These are phyloP conservation scores for Fraxinus floribunda DNA, from an alignment of 305 asterid species.

Conservation along the genomic window DNA sequence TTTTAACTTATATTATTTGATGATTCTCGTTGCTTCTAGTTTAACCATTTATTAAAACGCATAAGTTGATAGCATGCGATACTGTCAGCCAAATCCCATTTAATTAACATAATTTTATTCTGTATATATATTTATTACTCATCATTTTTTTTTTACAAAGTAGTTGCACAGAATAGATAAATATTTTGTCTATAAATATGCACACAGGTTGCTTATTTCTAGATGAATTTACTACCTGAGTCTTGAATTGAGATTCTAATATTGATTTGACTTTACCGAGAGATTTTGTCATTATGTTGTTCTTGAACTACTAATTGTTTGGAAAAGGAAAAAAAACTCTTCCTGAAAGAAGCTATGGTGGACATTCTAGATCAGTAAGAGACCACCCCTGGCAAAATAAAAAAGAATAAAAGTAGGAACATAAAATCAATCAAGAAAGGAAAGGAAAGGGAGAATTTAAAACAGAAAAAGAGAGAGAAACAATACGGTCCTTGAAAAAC, in stretches of 20 bases:
- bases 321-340: background rate
- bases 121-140: background rate
- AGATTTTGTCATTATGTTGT: background rate
- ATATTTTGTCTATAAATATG: background rate
- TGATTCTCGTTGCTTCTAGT: conserved; percentile 7
- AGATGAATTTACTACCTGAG: background rate
- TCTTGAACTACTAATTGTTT: background rate
- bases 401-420: background rate
- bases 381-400: background rate
- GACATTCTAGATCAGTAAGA: background rate
- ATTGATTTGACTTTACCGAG: background rate
- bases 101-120: background rate
- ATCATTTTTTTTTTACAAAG: background rate
- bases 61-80: background rate
- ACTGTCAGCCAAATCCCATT: background rate
- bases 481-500: background rate
- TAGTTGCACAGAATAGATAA: background rate
- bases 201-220: background rate
- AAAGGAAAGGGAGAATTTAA: background rate
- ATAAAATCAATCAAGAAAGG: background rate
- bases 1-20: conserved; percentile 10
- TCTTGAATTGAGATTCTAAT: background rate
- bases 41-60: background rate
- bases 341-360: background rate
- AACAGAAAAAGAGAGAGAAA: background rate